A percentile compares a stretch with the other conserved stretches of the same genome.
Conservation (phyloP, 2,329 filamentous ascomycete genomes). For the Tetracladium maxilliforme region DNA sequence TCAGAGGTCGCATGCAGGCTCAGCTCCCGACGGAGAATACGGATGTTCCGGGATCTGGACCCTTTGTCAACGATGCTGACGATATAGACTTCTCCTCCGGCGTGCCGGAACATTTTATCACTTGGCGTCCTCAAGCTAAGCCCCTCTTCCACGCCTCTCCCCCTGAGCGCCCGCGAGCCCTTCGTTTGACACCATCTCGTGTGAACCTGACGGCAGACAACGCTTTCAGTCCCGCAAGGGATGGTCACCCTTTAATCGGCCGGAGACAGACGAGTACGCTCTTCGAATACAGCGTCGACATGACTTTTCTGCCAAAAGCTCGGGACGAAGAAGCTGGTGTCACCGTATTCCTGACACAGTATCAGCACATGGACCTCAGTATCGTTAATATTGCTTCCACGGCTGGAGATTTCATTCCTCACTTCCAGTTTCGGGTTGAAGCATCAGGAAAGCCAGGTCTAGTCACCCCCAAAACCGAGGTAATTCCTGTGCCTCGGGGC, state of each 20-base stretch:
- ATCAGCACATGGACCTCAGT: conserved; percentile 34
- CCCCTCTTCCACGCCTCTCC: conserved; percentile 29
- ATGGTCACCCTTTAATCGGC: conserved; percentile 35
- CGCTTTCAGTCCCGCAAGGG: conserved; percentile 27
- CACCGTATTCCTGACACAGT: conserved; percentile 35
- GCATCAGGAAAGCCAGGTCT: conserved; percentile 1
- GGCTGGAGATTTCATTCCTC: conserved; percentile 13
- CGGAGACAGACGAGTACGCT: conserved; percentile 38
- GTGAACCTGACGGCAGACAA: conserved; percentile 39
- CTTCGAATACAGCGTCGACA: conserved; percentile 31
- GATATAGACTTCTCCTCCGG: conserved; percentile 27
- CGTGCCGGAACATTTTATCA: conserved; percentile 37
- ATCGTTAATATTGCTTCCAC: conserved; percentile 10
- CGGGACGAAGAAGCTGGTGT: conserved; percentile 34
- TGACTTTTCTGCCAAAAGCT: conserved; percentile 23
- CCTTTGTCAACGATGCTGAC: conserved; percentile 26
- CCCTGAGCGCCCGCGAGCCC: conserved; percentile 21
- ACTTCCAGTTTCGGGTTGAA: conserved; percentile 24
- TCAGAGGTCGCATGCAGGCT: conserved; percentile 28
- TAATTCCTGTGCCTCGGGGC: conserved; percentile 23
- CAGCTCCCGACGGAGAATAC: conserved; percentile 18
- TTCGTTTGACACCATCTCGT: conserved; percentile 30
- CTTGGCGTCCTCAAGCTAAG: conserved; percentile 36
- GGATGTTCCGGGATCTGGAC: conserved; percentile 22
- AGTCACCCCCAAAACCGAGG: conserved; percentile 8